Evolutionary conservation across 208 protist genomes (phyloP).

Genomic region (Leptomonas pyrrhocoris): DNA sequence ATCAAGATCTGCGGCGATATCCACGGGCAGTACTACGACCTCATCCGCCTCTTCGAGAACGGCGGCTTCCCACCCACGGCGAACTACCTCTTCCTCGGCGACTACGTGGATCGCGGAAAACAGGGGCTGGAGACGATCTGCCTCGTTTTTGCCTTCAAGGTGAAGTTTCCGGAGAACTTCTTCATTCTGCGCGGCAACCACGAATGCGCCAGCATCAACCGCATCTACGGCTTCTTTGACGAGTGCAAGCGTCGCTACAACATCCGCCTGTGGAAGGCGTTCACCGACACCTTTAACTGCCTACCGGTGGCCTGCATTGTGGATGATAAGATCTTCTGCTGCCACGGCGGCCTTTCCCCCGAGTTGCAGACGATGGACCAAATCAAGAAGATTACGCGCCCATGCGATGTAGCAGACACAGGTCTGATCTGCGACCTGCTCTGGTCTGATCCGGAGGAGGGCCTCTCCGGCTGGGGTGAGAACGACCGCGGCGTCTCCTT

Average conservation of each 20-base stretch:
- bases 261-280: constrained; percentile 99
- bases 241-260: constrained; percentile 99
- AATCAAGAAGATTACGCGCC: constrained; percentile 96
- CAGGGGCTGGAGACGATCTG: constrained; percentile 98
- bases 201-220: constrained; percentile 99
- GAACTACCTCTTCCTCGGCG: constrained; percentile 99
- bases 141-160: constrained; percentile 98
- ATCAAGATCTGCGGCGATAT: constrained; percentile 98
- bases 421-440: constrained; percentile 99
- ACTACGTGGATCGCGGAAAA: constrained; percentile 99
- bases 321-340: constrained; percentile 99
- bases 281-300: constrained; percentile 99
- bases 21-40: constrained; percentile 99
- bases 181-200: constrained; percentile 99
- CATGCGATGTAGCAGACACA: constrained; percentile 99
- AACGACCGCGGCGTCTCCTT: constrained; percentile 94
- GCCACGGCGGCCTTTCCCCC: constrained; percentile 98
- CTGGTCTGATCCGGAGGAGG: constrained; percentile 99
- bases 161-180: constrained; percentile 99
- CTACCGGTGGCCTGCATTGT: constrained; percentile 99
- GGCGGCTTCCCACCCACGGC: constrained; percentile 98
- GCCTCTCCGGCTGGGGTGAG: constrained; percentile 89
- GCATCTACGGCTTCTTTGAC: constrained; percentile 99
- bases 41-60: constrained; percentile 99
- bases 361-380: constrained; percentile 97